Conservation (phyloP, 73 alveolate genomes). For the Paramecium tetraurelia region DNA sequence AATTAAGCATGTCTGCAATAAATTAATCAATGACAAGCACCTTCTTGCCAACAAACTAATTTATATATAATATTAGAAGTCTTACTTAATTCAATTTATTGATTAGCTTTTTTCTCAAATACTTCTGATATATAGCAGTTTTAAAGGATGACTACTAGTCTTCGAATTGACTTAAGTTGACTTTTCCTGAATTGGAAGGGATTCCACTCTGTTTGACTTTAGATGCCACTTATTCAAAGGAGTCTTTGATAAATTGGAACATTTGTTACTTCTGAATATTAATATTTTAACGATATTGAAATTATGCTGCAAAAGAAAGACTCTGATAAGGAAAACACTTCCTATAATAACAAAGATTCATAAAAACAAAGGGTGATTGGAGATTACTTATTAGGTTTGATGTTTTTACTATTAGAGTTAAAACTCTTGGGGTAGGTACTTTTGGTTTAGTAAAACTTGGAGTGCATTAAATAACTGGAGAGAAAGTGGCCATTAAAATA, state of each 20-base stretch:
- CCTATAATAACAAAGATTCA: neutral
- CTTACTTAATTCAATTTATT: conserved; percentile 34
- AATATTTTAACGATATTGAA: neutral
- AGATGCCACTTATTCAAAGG: neutral
- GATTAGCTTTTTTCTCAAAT: neutral
- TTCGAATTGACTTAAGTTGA: neutral
- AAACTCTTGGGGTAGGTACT: conserved; percentile 60
- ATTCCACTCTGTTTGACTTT: neutral
- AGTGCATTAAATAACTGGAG: conserved; percentile 47
- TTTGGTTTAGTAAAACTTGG: conserved; percentile 61
- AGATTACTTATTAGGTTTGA: conserved; percentile 27
- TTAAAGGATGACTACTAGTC: neutral
- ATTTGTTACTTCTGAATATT: neutral
- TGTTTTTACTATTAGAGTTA: conserved; percentile 62
- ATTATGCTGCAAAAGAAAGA: neutral
- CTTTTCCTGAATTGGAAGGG: neutral
- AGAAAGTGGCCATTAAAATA: conserved; percentile 92
- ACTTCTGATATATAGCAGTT: neutral
- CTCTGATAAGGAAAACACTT: neutral
- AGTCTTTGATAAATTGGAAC: conserved; percentile 19
- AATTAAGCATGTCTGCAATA: conserved; percentile 22
- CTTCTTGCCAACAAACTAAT: conserved; percentile 22
- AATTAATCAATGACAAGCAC: conserved; percentile 7
- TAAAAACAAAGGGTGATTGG: conserved; percentile 28
- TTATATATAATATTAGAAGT: neutral